Conservation (phyloP, 179 eudicot genomes). For the Sideroxylon spinosum region DNA sequence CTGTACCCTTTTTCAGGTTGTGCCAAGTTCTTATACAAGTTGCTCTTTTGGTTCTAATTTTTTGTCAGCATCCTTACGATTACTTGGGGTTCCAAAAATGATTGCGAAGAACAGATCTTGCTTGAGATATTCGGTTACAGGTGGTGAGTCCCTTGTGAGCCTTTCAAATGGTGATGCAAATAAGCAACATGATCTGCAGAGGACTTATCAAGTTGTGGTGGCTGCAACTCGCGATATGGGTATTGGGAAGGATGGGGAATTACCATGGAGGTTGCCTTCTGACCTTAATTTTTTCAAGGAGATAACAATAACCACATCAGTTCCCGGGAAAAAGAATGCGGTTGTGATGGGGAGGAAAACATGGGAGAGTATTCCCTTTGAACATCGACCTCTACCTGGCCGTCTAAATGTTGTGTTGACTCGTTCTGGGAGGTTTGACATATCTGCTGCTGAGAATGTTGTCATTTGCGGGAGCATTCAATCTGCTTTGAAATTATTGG, state of each 20-base stretch:
- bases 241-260: conserved; percentile 71
- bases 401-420: conserved; percentile 71
- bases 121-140: conserved; percentile 14
- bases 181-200: conserved; percentile 17
- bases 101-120: conserved; percentile 9
- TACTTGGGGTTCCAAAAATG: background rate
- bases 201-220: conserved; percentile 68
- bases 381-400: conserved; percentile 62
- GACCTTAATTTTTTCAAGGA: conserved; percentile 74
- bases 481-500: conserved; percentile 54
- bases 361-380: conserved; percentile 72
- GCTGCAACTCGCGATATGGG: conserved; percentile 80
- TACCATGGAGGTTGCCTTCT: conserved; percentile 76
- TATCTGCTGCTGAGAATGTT: conserved; percentile 51
- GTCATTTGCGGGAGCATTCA: conserved; percentile 51
- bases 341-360: conserved; percentile 89
- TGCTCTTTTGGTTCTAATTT: conserved; percentile 10
- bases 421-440: conserved; percentile 36
- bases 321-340: conserved; percentile 63
- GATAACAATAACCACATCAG: conserved; percentile 49
- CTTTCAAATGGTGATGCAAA: conserved; percentile 15
- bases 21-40: conserved; percentile 11
- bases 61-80: background rate
- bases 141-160: conserved; percentile 14
- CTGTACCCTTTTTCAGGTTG: conserved; percentile 6